phyloP scores from a whole-genome alignment of 257 asterid genomes.

The Thymus quinquecostatus region DNA sequence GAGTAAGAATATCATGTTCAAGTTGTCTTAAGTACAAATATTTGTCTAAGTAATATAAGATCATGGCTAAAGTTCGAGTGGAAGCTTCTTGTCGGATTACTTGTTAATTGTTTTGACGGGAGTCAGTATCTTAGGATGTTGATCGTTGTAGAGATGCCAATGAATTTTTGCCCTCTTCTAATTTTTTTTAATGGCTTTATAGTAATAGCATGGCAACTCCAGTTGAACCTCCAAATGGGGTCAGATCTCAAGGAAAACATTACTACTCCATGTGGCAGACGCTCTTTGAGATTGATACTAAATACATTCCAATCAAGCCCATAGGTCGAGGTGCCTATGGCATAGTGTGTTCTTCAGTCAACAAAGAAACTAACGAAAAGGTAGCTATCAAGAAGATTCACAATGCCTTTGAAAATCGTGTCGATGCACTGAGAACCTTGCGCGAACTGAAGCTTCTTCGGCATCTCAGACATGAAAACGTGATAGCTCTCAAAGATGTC shows the following conservation, averaged over 20 bases:
- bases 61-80: slow-evolving; percentile 10
- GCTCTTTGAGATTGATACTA: slow-evolving; percentile 61
- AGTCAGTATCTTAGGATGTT: slow-evolving; percentile 1
- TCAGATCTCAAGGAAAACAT: slow-evolving; percentile 51
- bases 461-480: slow-evolving; percentile 61
- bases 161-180: background rate
- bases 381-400: slow-evolving; percentile 68
- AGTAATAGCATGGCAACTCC: slow-evolving; percentile 52
- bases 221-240: slow-evolving; percentile 63
- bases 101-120: background rate
- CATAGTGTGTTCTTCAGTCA: slow-evolving; percentile 61
- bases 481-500: slow-evolving; percentile 64
- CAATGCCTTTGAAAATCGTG: slow-evolving; percentile 56
- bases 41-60: background rate
- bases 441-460: slow-evolving; percentile 68
- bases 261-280: slow-evolving; percentile 71
- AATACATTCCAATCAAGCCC: slow-evolving; percentile 66
- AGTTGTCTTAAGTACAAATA: background rate
- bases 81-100: slow-evolving; percentile 15
- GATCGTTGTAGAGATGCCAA: slow-evolving; percentile 12
- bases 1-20: background rate
- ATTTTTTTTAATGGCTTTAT: slow-evolving; percentile 18
- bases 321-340: slow-evolving; percentile 74
- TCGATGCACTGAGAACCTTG: slow-evolving; percentile 63
- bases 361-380: slow-evolving; percentile 60